Base-by-base conservation (phyloP, 2,329 filamentous ascomycete genomes). In the Biscogniauxia mediterranea region DNA sequence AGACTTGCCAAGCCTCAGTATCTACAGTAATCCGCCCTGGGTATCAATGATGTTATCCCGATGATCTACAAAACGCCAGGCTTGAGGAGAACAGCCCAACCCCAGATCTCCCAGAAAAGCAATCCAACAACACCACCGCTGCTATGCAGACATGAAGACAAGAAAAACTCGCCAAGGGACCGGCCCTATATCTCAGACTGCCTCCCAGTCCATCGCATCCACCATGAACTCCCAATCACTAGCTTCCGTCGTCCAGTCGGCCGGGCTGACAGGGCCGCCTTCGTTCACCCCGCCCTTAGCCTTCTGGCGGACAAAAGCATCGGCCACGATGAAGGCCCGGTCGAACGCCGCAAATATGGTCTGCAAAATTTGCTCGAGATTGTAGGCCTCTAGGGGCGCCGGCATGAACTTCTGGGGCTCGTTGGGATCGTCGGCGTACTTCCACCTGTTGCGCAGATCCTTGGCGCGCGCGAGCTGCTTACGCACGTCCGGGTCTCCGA, bases 371-470 rank as follows among this genome's bases (percentile, higher is more conserved):
- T 77, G 77, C 23, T 84, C 80, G 11, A 91, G 76, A 58, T 89
- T 83, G 66, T 90, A 87, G 64, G 85, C 83, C 61, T 82, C 81
- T 2, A 91, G 75, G 21, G 80, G 79, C 15, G 74, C 70, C 21
- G 70, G 73, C 53, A 53, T 57, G 17, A 61, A 63, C 21, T 55
- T 64, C 3, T 42, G 26, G 0, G 58, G 49, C n/a, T 65, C 59
- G 2, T 55, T 58, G 26, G 21, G 55, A 52, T 84, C 80, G 46
- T 87, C 85, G 0, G 84, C 87, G 58, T 87, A 84, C 75, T 92
- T 92, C 89, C 89, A 92, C 9, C 85, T 79, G 66, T 92, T 92
- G 1, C 89, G 79, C 59, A 90, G 80, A 65, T 90, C 87, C 71
- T 92, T 92, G 0, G 89, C 89, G 58, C 84, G 78, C 56, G 80